Percentiles rank a stretch among this genome's conserved stretches.
These are phyloP conservation scores for Bruguiera parviflora DNA, from an alignment of 345 rosid species.

Conservation along the genomic window DNA sequence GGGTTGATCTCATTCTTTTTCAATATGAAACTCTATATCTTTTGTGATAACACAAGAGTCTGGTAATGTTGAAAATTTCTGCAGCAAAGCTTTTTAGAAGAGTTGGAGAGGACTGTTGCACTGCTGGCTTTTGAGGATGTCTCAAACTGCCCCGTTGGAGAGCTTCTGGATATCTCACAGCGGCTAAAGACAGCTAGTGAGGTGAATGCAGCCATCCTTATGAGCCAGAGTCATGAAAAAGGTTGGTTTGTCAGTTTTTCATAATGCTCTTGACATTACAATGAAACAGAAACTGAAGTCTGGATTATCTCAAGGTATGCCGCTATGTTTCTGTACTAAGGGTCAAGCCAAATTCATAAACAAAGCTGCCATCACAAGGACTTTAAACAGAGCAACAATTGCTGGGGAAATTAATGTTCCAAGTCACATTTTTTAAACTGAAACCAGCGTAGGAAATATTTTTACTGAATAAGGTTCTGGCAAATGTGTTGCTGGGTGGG, in stretches of 20 bases:
- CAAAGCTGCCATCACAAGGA: too few species aligned
- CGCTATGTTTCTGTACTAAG: too few species aligned
- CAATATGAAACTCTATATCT: background rate
- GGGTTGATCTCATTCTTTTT: background rate
- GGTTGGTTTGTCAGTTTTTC: conserved; percentile 35
- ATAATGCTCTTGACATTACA: background rate
- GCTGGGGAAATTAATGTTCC: too few species aligned
- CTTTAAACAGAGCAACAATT: too few species aligned
- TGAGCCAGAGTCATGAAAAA: conserved; percentile 97
- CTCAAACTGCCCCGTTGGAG: conserved; percentile 80
- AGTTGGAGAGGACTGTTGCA: conserved; percentile 89
- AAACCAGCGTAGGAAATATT: too few species aligned
- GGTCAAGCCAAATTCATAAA: too few species aligned
- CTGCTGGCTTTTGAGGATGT: conserved; percentile 89
- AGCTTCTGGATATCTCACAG: conserved; percentile 83
- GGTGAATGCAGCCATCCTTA: conserved; percentile 95
- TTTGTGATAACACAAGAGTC: background rate
- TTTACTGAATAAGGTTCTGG: too few species aligned
- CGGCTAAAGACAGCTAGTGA: conserved; percentile 94
- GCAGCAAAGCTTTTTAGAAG: conserved; percentile 75
- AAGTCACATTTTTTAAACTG: too few species aligned
- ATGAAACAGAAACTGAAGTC: too few species aligned
- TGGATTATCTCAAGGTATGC: too few species aligned
- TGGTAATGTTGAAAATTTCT: background rate
- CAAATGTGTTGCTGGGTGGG: too few species aligned